phyloP scores from a whole-genome alignment of 1,284 basidiomycete species.

The Apiotrichum brassicae region DNA sequence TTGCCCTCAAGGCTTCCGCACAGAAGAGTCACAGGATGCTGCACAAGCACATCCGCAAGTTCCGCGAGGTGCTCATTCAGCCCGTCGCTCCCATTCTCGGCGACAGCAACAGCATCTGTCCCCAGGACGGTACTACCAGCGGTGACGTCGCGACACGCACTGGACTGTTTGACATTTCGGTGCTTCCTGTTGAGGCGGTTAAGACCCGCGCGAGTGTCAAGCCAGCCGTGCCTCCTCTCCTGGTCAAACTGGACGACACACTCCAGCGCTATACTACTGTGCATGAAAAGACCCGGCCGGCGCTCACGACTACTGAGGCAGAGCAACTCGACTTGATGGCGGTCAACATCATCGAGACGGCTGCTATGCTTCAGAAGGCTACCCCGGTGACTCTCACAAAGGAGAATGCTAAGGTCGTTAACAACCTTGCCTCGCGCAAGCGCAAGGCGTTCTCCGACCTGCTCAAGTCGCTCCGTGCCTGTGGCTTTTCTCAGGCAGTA shows the following conservation, averaged over 20 bases:
- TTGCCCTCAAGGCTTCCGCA: slow-evolving; percentile 87
- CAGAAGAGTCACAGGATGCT: slow-evolving; percentile 84
- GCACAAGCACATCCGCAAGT: slow-evolving; percentile 86
- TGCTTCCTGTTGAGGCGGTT: slow-evolving; percentile 9
- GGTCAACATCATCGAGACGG: slow-evolving; percentile 65
- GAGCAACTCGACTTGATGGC: slow-evolving; percentile 58
- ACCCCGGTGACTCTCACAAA: slow-evolving; percentile 55
- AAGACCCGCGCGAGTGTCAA: slow-evolving; percentile 9
- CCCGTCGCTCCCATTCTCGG: slow-evolving; percentile 52
- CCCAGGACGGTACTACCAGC: slow-evolving; percentile 22
- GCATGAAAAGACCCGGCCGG: slow-evolving; percentile 35
- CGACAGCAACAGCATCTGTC: slow-evolving; percentile 28
- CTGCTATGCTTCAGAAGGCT: slow-evolving; percentile 58
- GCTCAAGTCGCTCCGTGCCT: slow-evolving; percentile 76
- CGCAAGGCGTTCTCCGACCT: slow-evolving; percentile 87
- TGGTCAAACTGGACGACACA: slow-evolving; percentile 28
- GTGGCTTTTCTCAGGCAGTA: slow-evolving; percentile 68
- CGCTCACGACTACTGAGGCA: slow-evolving; percentile 7
- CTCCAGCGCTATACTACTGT: slow-evolving; percentile 35
- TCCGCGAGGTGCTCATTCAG: slow-evolving; percentile 78
- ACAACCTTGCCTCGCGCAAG: slow-evolving; percentile 71
- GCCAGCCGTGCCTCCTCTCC: slow-evolving; percentile 16
- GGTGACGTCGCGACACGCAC: not conserved
- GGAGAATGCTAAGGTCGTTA: slow-evolving; percentile 65
- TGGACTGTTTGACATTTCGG: slow-evolving; percentile 8